Base-by-base conservation (phyloP, 2,329 filamentous ascomycete species). In the Talaromyces sp. region DNA sequence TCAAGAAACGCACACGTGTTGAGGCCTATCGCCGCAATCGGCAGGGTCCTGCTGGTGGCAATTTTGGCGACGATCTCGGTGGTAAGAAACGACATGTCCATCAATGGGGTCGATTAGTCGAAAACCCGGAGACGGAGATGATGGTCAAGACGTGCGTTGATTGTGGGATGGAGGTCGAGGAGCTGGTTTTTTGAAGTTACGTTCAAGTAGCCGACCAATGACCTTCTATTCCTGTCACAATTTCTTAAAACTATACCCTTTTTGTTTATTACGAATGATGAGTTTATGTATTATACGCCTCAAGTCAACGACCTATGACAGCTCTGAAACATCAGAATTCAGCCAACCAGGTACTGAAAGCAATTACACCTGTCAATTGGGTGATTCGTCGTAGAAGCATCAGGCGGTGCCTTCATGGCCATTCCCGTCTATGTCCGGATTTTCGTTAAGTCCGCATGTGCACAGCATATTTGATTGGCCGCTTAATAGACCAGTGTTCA, bases 1-100 rank as follows among this genome's bases (percentile, higher is more conserved):
- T 99, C 65, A 99, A 98, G 82, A 93, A 93, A 77, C 88, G 93
- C 73, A 99, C 95, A 13, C 82, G 92, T 53, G 93, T 96, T 0
- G 95, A 98, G 68, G 91, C 93, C 0, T 96, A 93, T 69, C 85
- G 92, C 60, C 81, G 93, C 56, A 88, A 88, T 68, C 83, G 86
- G 59, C 84, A 84, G 60, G 78, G 77, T 1, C 69, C 69, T 7
- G 66, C 72, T 6, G 81, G 80, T 8, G 80, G 78, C 0, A 75
- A 77, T 62, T 96, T 97, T 78, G 92, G 93, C 0, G 91, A 96
- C 73, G 83, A 84, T 57, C 82, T 97, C 27, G 85, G 83, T 4
- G 81, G 79, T 53, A 82, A 83, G 6, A 85, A 85, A 17, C 89
- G 85, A 69, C 95, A 99, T 80, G 88, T 92, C 58, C 95, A 99